Evolutionary conservation across 208 protist species (phyloP).

Genomic region (Leishmania braziliensis): DNA sequence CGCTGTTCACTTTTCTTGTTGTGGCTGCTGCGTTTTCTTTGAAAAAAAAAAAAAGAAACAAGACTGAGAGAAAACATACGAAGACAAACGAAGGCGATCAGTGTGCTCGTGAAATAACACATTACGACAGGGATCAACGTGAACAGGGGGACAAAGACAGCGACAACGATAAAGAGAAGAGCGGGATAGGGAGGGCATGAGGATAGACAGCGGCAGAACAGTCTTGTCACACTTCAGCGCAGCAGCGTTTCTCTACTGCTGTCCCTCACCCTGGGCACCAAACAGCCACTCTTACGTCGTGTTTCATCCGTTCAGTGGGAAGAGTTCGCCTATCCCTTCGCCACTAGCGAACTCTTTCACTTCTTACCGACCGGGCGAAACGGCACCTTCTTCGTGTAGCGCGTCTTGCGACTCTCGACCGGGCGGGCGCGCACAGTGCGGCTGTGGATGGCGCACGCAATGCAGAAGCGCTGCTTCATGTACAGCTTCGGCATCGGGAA

Average conservation of each 20-base stretch:
- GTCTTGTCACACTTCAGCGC: not conserved
- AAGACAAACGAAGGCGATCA: not conserved
- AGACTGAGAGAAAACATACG: not conserved
- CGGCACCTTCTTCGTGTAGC: conserved; percentile 84
- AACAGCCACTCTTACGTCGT: not conserved
- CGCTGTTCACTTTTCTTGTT: too few species aligned
- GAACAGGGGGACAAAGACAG: not conserved
- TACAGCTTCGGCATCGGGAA: conserved; percentile 99
- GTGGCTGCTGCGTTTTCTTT: not conserved
- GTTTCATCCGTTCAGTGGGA: not conserved
- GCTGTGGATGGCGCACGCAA: conserved; percentile 99
- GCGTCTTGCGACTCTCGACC: conserved; percentile 79
- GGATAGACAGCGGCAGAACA: not conserved
- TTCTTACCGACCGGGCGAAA: conserved; percentile 55
- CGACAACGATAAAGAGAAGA: too few species aligned
- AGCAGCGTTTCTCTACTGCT: not conserved
- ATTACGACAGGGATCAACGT: not conserved
- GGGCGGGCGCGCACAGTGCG: conserved; percentile 95
- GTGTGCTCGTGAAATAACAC: too few species aligned
- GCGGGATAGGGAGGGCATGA: not conserved
- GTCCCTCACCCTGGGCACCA: not conserved
- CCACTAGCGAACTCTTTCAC: not conserved
- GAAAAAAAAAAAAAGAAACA: not conserved
- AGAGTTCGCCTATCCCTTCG: not conserved
- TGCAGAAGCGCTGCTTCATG: conserved; percentile 99